phyloP scores from a whole-genome alignment of 2,329 filamentous ascomycete species.

The Penicillium sp. region DNA sequence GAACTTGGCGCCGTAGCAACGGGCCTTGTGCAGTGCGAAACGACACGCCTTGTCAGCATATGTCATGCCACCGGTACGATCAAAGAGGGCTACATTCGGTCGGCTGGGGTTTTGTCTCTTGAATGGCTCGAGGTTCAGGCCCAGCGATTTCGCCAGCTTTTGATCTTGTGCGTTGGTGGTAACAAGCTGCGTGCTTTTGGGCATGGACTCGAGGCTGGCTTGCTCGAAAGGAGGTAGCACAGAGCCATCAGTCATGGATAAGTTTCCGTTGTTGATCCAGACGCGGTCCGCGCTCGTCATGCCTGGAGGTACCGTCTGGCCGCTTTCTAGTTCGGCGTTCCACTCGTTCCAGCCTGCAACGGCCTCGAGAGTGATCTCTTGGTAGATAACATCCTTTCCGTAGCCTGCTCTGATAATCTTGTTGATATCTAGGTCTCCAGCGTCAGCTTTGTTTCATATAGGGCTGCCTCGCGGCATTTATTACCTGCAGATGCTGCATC shows the following conservation, averaged over 20 bases:
- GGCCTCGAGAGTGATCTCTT: constrained; percentile 44
- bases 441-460: background rate
- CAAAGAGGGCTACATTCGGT: constrained; percentile 26
- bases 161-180: background rate
- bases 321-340: constrained; percentile 32
- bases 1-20: constrained; percentile 39
- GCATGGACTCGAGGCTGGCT: constrained; percentile 2
- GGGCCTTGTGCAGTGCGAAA: constrained; percentile 43
- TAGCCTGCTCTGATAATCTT: constrained; percentile 45
- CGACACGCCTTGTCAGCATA: constrained; percentile 47
- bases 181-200: constrained; percentile 3
- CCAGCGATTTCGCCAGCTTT: background rate
- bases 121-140: constrained; percentile 4
- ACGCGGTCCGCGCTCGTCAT: constrained; percentile 35
- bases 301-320: constrained; percentile 31
- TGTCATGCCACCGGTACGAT: constrained; percentile 43
- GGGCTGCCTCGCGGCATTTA: background rate
- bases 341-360: constrained; percentile 42
- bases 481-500: constrained; percentile 44
- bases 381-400: constrained; percentile 45
- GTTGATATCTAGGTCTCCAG: constrained; percentile 33
- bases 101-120: constrained; percentile 2
- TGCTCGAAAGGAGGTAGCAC: constrained; percentile 1
- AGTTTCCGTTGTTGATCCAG: constrained; percentile 38
- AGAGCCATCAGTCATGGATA: background rate